Evolutionary conservation across 2,329 filamentous ascomycete species (phyloP).

Genomic region (Aureobasidium sp.): DNA sequence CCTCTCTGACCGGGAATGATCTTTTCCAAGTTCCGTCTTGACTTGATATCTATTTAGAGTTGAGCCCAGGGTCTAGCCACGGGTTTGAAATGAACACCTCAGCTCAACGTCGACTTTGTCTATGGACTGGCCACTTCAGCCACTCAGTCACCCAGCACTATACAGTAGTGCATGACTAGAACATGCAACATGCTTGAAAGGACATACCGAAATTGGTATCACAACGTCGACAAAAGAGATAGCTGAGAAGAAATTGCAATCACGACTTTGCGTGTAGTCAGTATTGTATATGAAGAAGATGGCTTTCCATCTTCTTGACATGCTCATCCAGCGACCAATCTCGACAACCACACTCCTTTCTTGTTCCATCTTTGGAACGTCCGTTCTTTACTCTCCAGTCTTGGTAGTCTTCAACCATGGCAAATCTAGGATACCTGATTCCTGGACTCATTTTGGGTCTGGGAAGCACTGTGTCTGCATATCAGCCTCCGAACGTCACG

Average conservation of each 20-base stretch:
- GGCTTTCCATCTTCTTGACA: not conserved
- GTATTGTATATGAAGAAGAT: not conserved
- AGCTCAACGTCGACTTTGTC: not conserved
- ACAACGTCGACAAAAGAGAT: not conserved
- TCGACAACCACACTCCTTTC: slow-evolving; percentile 14
- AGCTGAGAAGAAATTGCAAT: not conserved
- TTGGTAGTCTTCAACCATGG: not conserved
- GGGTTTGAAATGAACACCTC: not conserved
- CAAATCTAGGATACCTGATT: not conserved
- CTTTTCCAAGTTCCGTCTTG: not conserved
- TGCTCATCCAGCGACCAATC: slow-evolving; percentile 5
- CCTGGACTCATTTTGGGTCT: not conserved
- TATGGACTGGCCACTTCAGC: not conserved
- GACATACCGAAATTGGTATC: not conserved
- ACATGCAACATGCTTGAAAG: not conserved
- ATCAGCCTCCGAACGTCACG: not conserved
- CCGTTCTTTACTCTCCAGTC: slow-evolving; percentile 1
- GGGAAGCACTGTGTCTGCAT: slow-evolving; percentile 1
- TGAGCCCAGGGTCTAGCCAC: not conserved
- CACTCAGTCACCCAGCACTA: not conserved
- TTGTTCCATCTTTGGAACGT: slow-evolving; percentile 14
- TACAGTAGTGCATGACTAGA: not conserved
- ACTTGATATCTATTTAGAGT: not conserved
- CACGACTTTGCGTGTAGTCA: not conserved
- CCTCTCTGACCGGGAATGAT: not conserved